phyloP scores from a whole-genome alignment of 2,329 filamentous ascomycete species.

The Pseudogymnoascus sp. region DNA sequence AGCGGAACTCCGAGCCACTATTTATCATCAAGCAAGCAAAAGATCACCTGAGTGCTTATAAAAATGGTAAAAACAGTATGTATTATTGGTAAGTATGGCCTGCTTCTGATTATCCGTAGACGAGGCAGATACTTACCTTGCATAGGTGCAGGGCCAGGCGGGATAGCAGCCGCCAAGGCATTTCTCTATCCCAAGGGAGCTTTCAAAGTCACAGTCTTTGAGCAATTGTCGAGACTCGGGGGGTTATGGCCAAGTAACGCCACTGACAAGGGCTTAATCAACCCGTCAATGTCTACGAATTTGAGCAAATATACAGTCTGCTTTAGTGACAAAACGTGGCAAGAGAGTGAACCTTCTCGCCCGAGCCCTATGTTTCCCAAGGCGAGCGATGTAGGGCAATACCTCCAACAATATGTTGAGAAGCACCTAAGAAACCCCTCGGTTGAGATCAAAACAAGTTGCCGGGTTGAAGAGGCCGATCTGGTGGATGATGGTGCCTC shows the following conservation, averaged over 20 bases:
- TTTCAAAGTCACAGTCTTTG: constrained; percentile 65
- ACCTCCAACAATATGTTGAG: constrained; percentile 56
- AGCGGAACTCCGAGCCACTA: not conserved
- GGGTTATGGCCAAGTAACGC: constrained; percentile 66
- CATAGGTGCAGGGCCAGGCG: constrained; percentile 60
- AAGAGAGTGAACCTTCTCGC: constrained; percentile 44
- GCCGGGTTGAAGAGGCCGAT: constrained; percentile 17
- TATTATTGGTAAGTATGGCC: constrained; percentile 22
- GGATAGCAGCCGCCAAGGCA: constrained; percentile 64
- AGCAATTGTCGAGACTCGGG: constrained; percentile 57
- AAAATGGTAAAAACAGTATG: constrained; percentile 22
- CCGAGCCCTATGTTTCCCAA: constrained; percentile 49
- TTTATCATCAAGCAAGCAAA: not conserved
- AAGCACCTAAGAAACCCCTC: constrained; percentile 41
- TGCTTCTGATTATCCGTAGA: not conserved
- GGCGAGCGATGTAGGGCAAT: constrained; percentile 69
- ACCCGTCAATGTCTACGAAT: constrained; percentile 65
- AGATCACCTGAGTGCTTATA: not conserved
- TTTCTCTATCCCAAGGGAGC: constrained; percentile 48
- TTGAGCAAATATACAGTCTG: constrained; percentile 70
- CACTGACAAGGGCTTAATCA: constrained; percentile 43
- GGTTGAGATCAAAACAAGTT: constrained; percentile 20
- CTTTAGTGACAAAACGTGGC: constrained; percentile 68
- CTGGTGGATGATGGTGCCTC: constrained; percentile 16
- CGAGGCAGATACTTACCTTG: not conserved